Evolutionary conservation across 2,329 filamentous ascomycete species (phyloP).

Genomic region (Amylocarpus encephaloides): DNA sequence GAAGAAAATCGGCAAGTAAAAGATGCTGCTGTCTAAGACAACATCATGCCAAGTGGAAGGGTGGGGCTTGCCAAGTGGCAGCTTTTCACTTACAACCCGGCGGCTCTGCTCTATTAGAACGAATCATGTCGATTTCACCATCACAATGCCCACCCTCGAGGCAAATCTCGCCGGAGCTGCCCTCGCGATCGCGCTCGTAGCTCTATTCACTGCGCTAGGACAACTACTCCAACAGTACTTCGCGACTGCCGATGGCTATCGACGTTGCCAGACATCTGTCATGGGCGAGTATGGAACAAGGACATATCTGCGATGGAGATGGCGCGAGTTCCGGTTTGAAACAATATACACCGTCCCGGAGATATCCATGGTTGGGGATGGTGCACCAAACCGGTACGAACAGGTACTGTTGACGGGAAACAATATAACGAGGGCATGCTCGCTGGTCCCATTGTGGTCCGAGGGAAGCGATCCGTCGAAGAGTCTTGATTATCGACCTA

Average conservation of each 20-base stretch:
- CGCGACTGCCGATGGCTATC: slow-evolving; percentile 31
- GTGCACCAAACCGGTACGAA: slow-evolving; percentile 5
- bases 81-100: too few species aligned
- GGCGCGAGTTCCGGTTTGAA: slow-evolving; percentile 31
- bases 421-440: slow-evolving; percentile 8
- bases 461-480: not conserved
- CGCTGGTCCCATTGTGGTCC: slow-evolving; percentile 6
- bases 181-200: slow-evolving; percentile 28
- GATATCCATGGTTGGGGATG: slow-evolving; percentile 17
- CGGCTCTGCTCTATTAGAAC: too few species aligned
- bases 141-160: too few species aligned
- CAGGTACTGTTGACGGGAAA: slow-evolving; percentile 13
- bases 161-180: slow-evolving; percentile 12
- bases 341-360: slow-evolving; percentile 27
- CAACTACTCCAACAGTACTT: slow-evolving; percentile 30
- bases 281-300: slow-evolving; percentile 26
- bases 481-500: not conserved
- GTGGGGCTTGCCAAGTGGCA: too few species aligned
- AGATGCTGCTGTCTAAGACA: too few species aligned
- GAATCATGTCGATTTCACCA: too few species aligned
- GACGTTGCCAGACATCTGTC: slow-evolving; percentile 29
- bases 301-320: slow-evolving; percentile 24
- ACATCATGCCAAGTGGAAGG: too few species aligned
- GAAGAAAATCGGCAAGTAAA: too few species aligned
- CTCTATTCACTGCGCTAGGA: slow-evolving; percentile 26